Conservation (phyloP, 2,329 filamentous ascomycete species). For the Tolypocladium cylindrosporum region DNA sequence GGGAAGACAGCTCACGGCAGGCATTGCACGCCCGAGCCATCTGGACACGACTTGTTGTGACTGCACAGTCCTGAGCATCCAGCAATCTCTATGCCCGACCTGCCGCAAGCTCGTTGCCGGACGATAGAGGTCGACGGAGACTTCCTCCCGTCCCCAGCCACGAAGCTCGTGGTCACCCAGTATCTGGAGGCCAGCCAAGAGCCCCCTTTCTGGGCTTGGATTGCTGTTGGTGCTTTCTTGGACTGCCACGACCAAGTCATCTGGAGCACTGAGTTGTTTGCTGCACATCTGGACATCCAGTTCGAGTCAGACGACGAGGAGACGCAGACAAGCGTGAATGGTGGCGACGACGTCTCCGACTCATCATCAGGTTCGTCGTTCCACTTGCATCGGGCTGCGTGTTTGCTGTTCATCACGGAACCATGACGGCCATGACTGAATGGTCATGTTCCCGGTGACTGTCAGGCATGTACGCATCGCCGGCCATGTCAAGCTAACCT, state of each 20-base stretch:
- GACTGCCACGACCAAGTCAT: slow-evolving; percentile 28
- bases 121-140: slow-evolving; percentile 17
- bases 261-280: slow-evolving; percentile 37
- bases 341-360: slow-evolving; percentile 4
- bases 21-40: background rate
- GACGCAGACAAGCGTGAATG: background rate
- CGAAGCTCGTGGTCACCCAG: slow-evolving; percentile 34
- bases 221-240: slow-evolving; percentile 37
- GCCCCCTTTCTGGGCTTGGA: slow-evolving; percentile 31
- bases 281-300: slow-evolving; percentile 18
- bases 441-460: background rate
- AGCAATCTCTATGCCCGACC: slow-evolving; percentile 9
- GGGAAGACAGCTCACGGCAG: background rate
- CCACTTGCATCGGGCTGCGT: background rate
- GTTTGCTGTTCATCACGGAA: slow-evolving; percentile 1
- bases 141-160: slow-evolving; percentile 33
- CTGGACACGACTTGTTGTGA: background rate
- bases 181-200: slow-evolving; percentile 22
- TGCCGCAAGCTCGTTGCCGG: slow-evolving; percentile 7
- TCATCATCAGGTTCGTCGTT: slow-evolving; percentile 11
- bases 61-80: background rate
- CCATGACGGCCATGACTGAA: background rate
- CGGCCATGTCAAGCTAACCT: background rate
- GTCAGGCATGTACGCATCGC: background rate
- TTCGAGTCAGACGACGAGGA: slow-evolving; percentile 15